phyloP scores from a whole-genome alignment of 768 basidiomycete species.

The Mycena belliarum region DNA sequence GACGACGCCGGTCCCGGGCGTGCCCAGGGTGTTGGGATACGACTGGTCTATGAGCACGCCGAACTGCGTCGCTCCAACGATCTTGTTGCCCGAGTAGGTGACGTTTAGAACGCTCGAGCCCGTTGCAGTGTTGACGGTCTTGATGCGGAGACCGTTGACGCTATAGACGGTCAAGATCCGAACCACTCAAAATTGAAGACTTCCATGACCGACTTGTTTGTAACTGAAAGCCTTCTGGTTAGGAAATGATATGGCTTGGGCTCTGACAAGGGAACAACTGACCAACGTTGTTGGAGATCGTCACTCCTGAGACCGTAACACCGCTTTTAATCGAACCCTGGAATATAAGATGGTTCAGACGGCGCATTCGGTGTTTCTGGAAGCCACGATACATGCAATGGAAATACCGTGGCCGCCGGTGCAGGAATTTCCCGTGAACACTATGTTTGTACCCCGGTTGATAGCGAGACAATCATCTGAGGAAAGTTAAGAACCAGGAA shows the following conservation, averaged over 20 bases:
- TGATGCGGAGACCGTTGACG: constrained; percentile 22
- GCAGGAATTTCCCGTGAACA: constrained; percentile 21
- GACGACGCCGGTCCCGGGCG: constrained; percentile 22
- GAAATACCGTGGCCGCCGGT: constrained; percentile 23
- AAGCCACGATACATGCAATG: not conserved
- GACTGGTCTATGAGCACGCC: constrained; percentile 24
- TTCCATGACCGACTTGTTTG: not conserved
- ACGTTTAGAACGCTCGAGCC: constrained; percentile 20
- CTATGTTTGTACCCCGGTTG: constrained; percentile 21
- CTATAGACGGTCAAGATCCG: not conserved
- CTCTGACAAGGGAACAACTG: not conserved
- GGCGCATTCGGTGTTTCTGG: not conserved
- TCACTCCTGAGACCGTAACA: constrained; percentile 12
- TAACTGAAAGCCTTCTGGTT: not conserved
- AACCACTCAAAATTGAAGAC: not conserved
- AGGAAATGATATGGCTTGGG: not conserved
- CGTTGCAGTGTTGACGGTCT: constrained; percentile 21
- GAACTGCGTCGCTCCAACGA: constrained; percentile 14
- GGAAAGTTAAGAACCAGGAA: not conserved
- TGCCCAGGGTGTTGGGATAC: constrained; percentile 20
- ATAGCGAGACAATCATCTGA: constrained; percentile 26
- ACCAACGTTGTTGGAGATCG: constrained; percentile 22
- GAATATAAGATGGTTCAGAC: not conserved
- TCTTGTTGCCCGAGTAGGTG: constrained; percentile 19
- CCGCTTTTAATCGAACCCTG: constrained; percentile 18